Evolutionary conservation across 2,329 filamentous ascomycete genomes (phyloP), one percentile per base, ranked within the genome.

Genomic region (Graphiopsis chlorocephala): DNA sequence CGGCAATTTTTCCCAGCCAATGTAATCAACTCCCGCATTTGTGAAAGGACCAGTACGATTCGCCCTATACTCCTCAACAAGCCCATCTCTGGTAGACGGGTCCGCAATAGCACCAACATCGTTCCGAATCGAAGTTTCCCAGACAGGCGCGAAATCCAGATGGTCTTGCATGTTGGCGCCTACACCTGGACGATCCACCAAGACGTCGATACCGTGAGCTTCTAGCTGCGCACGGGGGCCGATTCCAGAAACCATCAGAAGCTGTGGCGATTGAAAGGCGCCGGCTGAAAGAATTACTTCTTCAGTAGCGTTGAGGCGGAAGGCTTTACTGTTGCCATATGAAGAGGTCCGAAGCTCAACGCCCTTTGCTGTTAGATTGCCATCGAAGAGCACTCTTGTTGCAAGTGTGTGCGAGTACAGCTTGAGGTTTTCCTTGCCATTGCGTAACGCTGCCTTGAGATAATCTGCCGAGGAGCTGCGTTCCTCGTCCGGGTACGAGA

Each of bases 121-220:
- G 29, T 64, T 57, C 28, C 57, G 42, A 29, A 66, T 26, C 23
- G 64, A 64, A n/a, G 57, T 65, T 8, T 65, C 31, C 33, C 38
- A 68, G 56, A 66, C 50, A 8, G 64, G 62, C 15, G 48, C 14
- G 63, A 15, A 35, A 15, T 35, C 33, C 7, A 35, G 33, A 35
- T 35, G 33, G 63, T 85, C 83, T 64, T 77, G 76, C 66, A 85
- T 75, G 62, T 82, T 81, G 68, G 83, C 75, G 4, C 83, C 84
- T 0, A 85, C 84, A 1, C 83, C 83, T 0, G 79, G 79, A 0
- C 82, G 77, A 45, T 83, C 77, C 4, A 76, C 76, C 1, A 85
- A 65, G 1, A 83, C 68, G 0, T 77, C 71, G 45, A 86, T 85
- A 15, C 78, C 71, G 60, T 81, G 76, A n/a, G 74, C 71, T 5